These are phyloP conservation scores for Diaporthe citri DNA, from an alignment of 2,329 filamentous ascomycete genomes.

Conservation along the genomic window DNA sequence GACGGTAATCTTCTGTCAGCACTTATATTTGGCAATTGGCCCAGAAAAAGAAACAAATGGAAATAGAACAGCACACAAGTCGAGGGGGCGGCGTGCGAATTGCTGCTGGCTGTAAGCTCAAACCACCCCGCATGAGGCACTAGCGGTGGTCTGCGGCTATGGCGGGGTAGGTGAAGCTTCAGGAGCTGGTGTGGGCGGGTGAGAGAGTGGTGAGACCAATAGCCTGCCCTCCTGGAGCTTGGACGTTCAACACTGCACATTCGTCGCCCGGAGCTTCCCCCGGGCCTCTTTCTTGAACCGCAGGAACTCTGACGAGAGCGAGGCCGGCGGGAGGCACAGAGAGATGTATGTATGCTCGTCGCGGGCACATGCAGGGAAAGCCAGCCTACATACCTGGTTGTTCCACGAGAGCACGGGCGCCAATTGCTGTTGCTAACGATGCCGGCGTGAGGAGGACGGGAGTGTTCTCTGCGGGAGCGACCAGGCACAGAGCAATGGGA, in stretches of 20 bases:
- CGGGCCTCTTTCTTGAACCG: background rate
- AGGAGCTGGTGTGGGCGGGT: constrained; percentile 12
- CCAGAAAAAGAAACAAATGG: background rate
- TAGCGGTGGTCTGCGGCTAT: constrained; percentile 19
- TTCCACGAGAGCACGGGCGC: background rate
- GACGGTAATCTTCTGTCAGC: constrained; percentile 1
- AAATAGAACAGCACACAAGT: background rate
- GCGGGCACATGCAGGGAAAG: background rate
- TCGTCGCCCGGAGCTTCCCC: background rate
- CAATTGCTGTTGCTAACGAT: background rate
- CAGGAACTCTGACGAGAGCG: background rate
- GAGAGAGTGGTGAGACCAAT: background rate
- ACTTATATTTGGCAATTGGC: background rate
- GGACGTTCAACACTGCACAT: constrained; percentile 1
- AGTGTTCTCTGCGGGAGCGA: background rate
- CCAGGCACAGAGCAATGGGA: background rate
- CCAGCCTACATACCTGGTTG: constrained; percentile 3
- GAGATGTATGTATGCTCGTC: background rate
- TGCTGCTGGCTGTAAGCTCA: constrained; percentile 20
- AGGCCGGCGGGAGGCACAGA: background rate
- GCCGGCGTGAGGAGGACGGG: constrained; percentile 4
- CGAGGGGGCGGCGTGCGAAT: background rate
- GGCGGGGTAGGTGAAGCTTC: constrained; percentile 29
- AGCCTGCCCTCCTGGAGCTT: background rate
- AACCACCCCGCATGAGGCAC: constrained; percentile 7